Conservation (phyloP, 306 rosid genomes). For the Crotalaria pallida region DNA sequence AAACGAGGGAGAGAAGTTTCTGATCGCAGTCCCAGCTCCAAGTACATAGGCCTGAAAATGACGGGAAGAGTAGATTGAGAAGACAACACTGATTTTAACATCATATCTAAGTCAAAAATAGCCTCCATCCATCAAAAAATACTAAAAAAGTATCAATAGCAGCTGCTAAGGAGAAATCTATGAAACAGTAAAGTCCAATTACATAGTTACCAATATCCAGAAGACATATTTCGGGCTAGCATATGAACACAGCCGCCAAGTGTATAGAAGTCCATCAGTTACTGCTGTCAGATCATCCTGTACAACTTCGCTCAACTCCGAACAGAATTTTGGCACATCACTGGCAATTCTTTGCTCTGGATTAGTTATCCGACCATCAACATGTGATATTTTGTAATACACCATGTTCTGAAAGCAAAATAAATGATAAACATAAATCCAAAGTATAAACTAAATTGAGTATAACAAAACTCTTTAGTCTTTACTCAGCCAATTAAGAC, state of each 20-base stretch:
- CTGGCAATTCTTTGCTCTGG: slow-evolving; percentile 98
- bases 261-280: slow-evolving; percentile 85
- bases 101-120: slow-evolving; percentile 7
- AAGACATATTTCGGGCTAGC: slow-evolving; percentile 98
- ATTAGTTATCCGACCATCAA: slow-evolving; percentile 88
- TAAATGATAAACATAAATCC: slow-evolving; percentile 19
- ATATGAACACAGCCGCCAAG: slow-evolving; percentile 95
- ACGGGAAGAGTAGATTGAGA: slow-evolving; percentile 30
- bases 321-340: slow-evolving; percentile 93
- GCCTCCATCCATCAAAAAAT: slow-evolving; percentile 20
- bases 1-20: slow-evolving; percentile 92
- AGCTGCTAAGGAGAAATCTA: slow-evolving; percentile 13
- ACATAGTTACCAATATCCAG: slow-evolving; percentile 82
- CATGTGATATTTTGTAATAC: slow-evolving; percentile 93
- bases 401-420: slow-evolving; percentile 81
- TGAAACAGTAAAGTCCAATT: slow-evolving; percentile 17
- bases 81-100: slow-evolving; percentile 15
- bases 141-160: neutral
- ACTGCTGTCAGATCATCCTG: slow-evolving; percentile 96
- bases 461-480: neutral
- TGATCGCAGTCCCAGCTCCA: slow-evolving; percentile 76
- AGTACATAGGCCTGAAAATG: slow-evolving; percentile 79
- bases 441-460: neutral
- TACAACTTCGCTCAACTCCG: slow-evolving; percentile 93
- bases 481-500: neutral